Percentiles rank a stretch among this genome's conserved stretches.
These are phyloP conservation scores for Begonia masoniana DNA, from an alignment of 306 rosid genomes.

Conservation along the genomic window DNA sequence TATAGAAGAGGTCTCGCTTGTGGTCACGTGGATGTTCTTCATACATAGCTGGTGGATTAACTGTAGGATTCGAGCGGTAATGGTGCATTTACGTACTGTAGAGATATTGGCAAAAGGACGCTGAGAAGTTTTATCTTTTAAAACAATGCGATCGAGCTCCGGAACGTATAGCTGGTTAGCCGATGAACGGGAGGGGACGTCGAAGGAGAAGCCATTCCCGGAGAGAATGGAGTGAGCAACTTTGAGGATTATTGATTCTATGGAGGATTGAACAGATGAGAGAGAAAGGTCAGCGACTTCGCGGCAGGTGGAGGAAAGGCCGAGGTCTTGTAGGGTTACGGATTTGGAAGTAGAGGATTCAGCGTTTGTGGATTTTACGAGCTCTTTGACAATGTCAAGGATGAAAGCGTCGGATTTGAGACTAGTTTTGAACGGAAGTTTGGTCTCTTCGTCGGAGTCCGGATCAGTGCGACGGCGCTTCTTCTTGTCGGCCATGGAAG, in stretches of 20 bases:
- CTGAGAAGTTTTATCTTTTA: slow-evolving; percentile 50
- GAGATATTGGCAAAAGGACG: slow-evolving; percentile 75
- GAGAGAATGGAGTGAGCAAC: slow-evolving; percentile 51
- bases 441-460: slow-evolving; percentile 21
- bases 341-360: slow-evolving; percentile 30
- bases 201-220: slow-evolving; percentile 68
- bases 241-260: slow-evolving; percentile 39
- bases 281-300: slow-evolving; percentile 66
- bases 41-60: slow-evolving; percentile 77
- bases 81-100: slow-evolving; percentile 61
- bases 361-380: slow-evolving; percentile 12
- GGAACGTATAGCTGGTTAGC: slow-evolving; percentile 77
- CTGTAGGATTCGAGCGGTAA: slow-evolving; percentile 61
- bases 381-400: slow-evolving; percentile 18
- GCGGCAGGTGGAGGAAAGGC: slow-evolving; percentile 58
- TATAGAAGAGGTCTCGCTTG: slow-evolving; percentile 91
- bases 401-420: slow-evolving; percentile 29
- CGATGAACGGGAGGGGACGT: slow-evolving; percentile 84
- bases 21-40: slow-evolving; percentile 74
- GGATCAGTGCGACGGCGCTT: slow-evolving; percentile 34
- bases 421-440: slow-evolving; percentile 28
- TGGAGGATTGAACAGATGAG: slow-evolving; percentile 49
- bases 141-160: slow-evolving; percentile 76
- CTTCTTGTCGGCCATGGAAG: slow-evolving; percentile 36
- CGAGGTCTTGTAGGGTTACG: slow-evolving; percentile 65